Base-by-base conservation (phyloP, 2,329 filamentous ascomycete genomes). In the Nothopassalora personata region DNA sequence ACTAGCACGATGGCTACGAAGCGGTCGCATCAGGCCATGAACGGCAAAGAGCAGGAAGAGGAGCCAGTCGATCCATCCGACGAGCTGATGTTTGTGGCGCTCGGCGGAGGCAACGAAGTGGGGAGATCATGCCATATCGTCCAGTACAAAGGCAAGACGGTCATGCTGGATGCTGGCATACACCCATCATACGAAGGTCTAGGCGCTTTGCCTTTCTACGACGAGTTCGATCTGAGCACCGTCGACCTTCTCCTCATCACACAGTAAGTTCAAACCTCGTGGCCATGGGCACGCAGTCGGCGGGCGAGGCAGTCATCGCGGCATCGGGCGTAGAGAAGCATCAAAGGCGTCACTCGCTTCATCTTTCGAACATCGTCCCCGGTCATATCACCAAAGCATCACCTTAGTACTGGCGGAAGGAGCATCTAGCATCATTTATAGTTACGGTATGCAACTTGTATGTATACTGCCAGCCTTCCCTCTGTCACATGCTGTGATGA, bases 111-210 rank as follows among this genome's bases (percentile, higher is more conserved):
- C 67, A 97, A 97, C 74, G 94, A 99, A 77, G 94, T 99, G 62
- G 94, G 94, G 56, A 84, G 94, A 66, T 97, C 94, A 66, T 97
- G 94, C 75, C 94, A 99, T 73, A 96, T 99, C 68, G 86, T 99
- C 60, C 91, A 97, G 72, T 99, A 99, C 83, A 99, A 97, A 77
- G 94, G 94, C 62, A 99, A 99, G 77, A 97, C 93, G 5, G 91
- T 99, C 67, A 99, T 99, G 94, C 90, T 99, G 67, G 94, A 99
- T 78, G 94, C 94, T 53, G 94, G 94, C 53, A 93, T 97, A 78
- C 94, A 99, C 74, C 92, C 94, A 53, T 94, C 91, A 8, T 96
- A 97, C 74, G 92, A 97, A 71, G 94, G 94, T 39, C 86, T 97
- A 61, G 90, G 92, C 2, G 89, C 90, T 9, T 85, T 99, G 53